Percentiles rank a stretch among this genome's conserved stretches.
These are phyloP conservation scores for Ustilago tritici DNA, from an alignment of 1,284 basidiomycete species.

Conservation along the genomic window DNA sequence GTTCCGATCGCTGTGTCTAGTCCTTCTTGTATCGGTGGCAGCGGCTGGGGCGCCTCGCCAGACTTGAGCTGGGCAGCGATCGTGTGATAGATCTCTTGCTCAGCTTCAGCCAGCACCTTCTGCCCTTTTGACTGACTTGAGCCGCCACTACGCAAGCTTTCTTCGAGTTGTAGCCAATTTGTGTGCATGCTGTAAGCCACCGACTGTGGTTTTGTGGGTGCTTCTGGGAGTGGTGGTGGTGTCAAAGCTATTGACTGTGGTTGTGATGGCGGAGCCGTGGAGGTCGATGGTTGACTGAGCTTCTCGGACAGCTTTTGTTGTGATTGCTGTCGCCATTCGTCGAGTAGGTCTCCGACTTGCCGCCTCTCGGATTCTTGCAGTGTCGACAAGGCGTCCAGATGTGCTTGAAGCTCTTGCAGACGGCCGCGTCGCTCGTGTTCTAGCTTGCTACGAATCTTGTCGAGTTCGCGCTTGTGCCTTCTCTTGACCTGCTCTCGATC, in stretches of 20 bases:
- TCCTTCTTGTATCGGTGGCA: background rate
- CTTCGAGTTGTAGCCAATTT: conserved; percentile 37
- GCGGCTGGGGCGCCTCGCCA: conserved; percentile 23
- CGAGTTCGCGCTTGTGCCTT: conserved; percentile 47
- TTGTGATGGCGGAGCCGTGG: background rate
- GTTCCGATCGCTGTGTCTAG: conserved; percentile 5
- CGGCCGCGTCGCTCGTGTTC: conserved; percentile 36
- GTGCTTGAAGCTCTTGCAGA: conserved; percentile 28
- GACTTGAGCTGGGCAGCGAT: conserved; percentile 36
- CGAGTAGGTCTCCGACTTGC: conserved; percentile 38
- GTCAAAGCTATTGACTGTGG: conserved; percentile 2
- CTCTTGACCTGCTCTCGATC: conserved; percentile 54
- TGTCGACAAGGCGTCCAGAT: conserved; percentile 25
- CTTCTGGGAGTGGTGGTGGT: conserved; percentile 3
- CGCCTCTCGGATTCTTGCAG: conserved; percentile 29
- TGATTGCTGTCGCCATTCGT: conserved; percentile 23
- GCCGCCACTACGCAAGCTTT: conserved; percentile 16
- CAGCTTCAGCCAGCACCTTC: conserved; percentile 34
- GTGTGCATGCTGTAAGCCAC: conserved; percentile 39
- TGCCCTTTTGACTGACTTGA: conserved; percentile 42
- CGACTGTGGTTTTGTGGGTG: conserved; percentile 17
- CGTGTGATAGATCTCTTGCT: conserved; percentile 38
- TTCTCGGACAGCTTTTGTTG: background rate
- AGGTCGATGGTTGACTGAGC: background rate
- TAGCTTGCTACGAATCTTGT: conserved; percentile 39